Evolutionary conservation across 2,329 filamentous ascomycete species (phyloP), one percentile per base, ranked within the genome.

Genomic region (Teratosphaeria zuluensis): DNA sequence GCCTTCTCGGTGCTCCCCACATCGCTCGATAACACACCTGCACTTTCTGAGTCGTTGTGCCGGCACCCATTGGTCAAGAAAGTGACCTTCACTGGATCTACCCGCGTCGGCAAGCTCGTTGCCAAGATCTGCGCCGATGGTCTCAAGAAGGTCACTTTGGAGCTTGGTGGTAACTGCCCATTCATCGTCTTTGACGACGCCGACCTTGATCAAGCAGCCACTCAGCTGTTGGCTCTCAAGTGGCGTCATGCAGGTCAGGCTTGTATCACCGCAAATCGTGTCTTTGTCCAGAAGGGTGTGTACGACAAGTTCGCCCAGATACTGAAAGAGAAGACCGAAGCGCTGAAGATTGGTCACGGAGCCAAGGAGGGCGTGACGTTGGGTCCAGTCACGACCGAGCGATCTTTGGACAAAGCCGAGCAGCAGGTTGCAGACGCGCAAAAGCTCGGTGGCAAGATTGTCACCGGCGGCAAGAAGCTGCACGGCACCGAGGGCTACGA

Each of bases 101-200:
- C 84, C 0, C 73, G 82, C 54, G 78, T 86, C 4, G 84, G 84
- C 48, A 86, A 86, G 69, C 72, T 86, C 12, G 77, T 86, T 11
- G 83, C 84, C 0, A 79, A 77, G 54, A 77, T 83, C 57, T 86
- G 84, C 65, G 74, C 81, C 0, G 78, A 83, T 52, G 82, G 81
- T 0, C 68, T 86, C 59, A 86, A 86, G 75, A 86, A 86, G 64
- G 76, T 84, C 21, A 86, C 84, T 0, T 75, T 87, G 7, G 84
- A 86, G 65, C 75, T 86, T 11, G 84, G 84, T 56, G 84, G 84
- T 19, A 86, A 86, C 68, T 86, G 84, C 59, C 84, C 84, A 0
- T 84, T 85, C 66, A 68, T 86, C 21, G 78, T 87, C 31, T 86
- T 86, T 61, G 81, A 85, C 61, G 84, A 87, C 69, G 84, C 83